Evolutionary conservation across 2,329 filamentous ascomycete genomes (phyloP).

Genomic region (Penicillium sp.): DNA sequence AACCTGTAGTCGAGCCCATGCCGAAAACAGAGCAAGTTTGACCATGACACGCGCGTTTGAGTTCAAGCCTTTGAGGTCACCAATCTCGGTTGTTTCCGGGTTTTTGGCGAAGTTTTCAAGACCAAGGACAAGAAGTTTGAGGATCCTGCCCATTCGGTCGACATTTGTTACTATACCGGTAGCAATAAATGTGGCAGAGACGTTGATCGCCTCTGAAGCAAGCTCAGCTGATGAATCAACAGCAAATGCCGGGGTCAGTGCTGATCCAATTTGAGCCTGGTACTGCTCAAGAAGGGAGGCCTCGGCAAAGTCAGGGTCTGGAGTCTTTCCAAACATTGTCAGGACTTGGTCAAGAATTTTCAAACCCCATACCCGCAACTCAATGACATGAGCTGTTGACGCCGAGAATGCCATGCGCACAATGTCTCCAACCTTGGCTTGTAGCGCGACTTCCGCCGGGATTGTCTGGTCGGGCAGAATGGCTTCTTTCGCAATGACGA

Average conservation of each 20-base stretch:
- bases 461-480: constrained; percentile 73
- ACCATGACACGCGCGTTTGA: constrained; percentile 98
- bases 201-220: constrained; percentile 91
- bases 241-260: constrained; percentile 91
- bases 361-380: constrained; percentile 82
- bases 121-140: constrained; percentile 85
- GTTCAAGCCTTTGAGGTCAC: constrained; percentile 85
- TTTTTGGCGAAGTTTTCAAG: constrained; percentile 87
- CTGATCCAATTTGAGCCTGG: constrained; percentile 95
- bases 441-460: constrained; percentile 68
- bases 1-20: constrained; percentile 95
- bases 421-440: constrained; percentile 81
- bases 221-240: constrained; percentile 92
- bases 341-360: constrained; percentile 91
- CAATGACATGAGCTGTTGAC: constrained; percentile 85
- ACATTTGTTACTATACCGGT: constrained; percentile 96
- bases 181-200: constrained; percentile 95
- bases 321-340: constrained; percentile 91
- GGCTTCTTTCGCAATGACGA: constrained; percentile 71
- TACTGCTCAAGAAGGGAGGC: constrained; percentile 95
- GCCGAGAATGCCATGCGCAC: constrained; percentile 96
- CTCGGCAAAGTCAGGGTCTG: constrained; percentile 96
- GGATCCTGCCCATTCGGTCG: constrained; percentile 95
- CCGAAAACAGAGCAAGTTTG: constrained; percentile 92
- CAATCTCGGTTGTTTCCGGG: constrained; percentile 75